A percentile compares a stretch with the other conserved stretches of the same genome.
Evolutionary conservation across 2,329 filamentous ascomycete species (phyloP).

Genomic region (Nothophoma quercina): DNA sequence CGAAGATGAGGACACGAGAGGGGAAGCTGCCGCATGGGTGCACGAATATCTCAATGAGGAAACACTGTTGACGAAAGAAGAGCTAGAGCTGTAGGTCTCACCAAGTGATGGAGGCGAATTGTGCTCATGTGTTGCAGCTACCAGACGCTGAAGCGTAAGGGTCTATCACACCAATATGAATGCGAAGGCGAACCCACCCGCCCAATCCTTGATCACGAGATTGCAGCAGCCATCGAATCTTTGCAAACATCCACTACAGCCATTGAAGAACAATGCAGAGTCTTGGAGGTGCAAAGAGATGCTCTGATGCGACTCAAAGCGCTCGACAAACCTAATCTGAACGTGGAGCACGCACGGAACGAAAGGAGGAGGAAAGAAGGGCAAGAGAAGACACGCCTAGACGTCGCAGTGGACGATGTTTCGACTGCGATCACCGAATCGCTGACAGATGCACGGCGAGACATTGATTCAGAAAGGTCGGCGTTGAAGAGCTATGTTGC

Average conservation of each 20-base stretch:
- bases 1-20: constrained; percentile 51
- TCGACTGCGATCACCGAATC: constrained; percentile 40
- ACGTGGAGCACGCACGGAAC: constrained; percentile 48
- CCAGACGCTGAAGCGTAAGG: constrained; percentile 43
- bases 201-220: constrained; percentile 65
- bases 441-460: constrained; percentile 55
- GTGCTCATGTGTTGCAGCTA: constrained; percentile 36
- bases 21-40: constrained; percentile 55
- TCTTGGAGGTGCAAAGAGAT: constrained; percentile 67
- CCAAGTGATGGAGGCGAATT: too few relatives aligned
- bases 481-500: constrained; percentile 60
- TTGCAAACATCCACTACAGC: constrained; percentile 70
- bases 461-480: constrained; percentile 56
- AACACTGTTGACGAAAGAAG: constrained; percentile 58
- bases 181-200: constrained; percentile 45
- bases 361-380: constrained; percentile 47
- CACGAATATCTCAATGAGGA: constrained; percentile 55
- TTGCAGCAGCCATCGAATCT: constrained; percentile 68
- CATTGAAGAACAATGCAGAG: constrained; percentile 70
- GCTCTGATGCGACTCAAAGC: constrained; percentile 64
- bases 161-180: constrained; percentile 42
- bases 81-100: constrained; percentile 54
- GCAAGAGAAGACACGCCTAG: constrained; percentile 53
- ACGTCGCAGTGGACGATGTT: constrained; percentile 48
- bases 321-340: constrained; percentile 53